Evolutionary conservation across 176 grass and related monocot genomes (phyloP), one percentile per base, ranked within the genome.

Genomic region (Oryza meridionalis): DNA sequence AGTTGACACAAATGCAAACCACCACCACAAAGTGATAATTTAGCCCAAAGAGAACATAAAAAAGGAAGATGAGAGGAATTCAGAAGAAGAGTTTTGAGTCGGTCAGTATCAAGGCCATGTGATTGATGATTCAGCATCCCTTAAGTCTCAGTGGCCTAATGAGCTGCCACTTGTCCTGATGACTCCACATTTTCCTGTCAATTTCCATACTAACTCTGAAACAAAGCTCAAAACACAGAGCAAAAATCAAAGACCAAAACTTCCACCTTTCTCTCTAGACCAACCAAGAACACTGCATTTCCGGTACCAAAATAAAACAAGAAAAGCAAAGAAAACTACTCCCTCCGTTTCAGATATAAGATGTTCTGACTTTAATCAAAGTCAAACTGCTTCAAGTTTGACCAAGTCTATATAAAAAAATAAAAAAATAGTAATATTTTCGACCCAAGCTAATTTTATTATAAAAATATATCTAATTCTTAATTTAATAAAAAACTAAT

Each of bases 241-340:
- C 65, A 77, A 70, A 77, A 70, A 89, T 15, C 50, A 51, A 67
- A 33, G 67, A 63, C 29, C 72, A 27, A 82, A 82, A 73, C 29
- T 70, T 58, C 14, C 19, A 69, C 25, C 24, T 77, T 22, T 45
- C 32, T 70, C 22, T 43, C 16, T 26, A 3, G 45, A 64, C 33
- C 43, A 7, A 15, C 37, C 14, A 69, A 75, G 67, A 62, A 70
- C 29, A 11, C 66, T 9, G 9, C 19, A 51, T 51, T 17, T 51
- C 49, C 49, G 6, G 49, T 51, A 14, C 13, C 4, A 16, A 16
- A 51, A 51, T 14, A 49, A 46, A 12, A 12, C 3, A 46, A 44
- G 9, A 44, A 44, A 7, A 49, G 47, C 8, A 32, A 65, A 17
- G 35, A 65, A 17, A 71, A 21, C 14, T 14, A 31, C 29, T 29